phyloP scores from a whole-genome alignment of 2,329 filamentous ascomycete genomes.

The Eutypa lata region DNA sequence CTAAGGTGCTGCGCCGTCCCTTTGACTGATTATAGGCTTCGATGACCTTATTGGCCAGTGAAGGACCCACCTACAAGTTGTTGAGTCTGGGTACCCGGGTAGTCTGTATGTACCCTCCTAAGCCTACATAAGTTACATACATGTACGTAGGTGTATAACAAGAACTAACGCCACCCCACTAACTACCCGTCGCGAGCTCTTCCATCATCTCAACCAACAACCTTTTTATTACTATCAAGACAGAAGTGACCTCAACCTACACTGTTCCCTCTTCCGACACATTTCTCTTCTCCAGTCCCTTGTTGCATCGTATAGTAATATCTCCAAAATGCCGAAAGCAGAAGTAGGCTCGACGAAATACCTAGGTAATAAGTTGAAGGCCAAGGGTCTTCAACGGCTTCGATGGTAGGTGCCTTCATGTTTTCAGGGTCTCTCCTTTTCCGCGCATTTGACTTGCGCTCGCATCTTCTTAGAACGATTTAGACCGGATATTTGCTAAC shows the following conservation, averaged over 20 bases:
- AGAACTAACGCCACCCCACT: not conserved
- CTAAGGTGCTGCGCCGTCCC: too few species aligned
- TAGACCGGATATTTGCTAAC: not conserved
- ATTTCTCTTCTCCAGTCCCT: not conserved
- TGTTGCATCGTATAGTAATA: not conserved
- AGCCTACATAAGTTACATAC: too few species aligned
- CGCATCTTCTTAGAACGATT: too few species aligned
- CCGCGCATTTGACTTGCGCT: too few species aligned
- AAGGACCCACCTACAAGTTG: too few species aligned
- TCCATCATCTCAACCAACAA: not conserved
- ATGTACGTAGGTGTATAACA: not conserved
- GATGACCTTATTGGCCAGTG: too few species aligned
- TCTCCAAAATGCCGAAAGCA: conserved; percentile 76
- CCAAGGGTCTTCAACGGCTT: conserved; percentile 72
- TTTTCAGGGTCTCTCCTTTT: too few species aligned
- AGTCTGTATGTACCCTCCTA: too few species aligned
- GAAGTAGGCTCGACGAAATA: conserved; percentile 91
- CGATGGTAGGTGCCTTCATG: conserved; percentile 72
- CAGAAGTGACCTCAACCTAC: not conserved
- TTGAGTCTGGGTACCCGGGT: too few species aligned
- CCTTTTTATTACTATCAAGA: not conserved
- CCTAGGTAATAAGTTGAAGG: conserved; percentile 86
- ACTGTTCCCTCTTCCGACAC: not conserved
- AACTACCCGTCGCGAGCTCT: not conserved
- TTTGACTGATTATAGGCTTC: too few species aligned